phyloP scores from a whole-genome alignment of 1,284 basidiomycete species.

The Ceratorhiza oryzae-sativae region DNA sequence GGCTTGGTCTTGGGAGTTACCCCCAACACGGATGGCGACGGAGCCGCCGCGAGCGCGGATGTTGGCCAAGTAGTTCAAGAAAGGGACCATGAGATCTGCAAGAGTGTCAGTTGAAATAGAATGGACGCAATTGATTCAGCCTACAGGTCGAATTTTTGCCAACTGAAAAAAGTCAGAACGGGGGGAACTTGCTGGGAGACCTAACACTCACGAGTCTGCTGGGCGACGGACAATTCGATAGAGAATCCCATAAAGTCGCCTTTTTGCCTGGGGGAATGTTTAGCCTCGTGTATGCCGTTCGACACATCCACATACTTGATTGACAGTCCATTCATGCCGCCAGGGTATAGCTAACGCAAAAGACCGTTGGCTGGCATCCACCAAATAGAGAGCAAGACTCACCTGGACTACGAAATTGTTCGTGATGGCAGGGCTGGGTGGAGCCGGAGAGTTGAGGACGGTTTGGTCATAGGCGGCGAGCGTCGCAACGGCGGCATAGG shows the following conservation, averaged over 20 bases:
- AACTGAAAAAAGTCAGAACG: neutral
- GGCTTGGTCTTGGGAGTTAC: slow-evolving; percentile 47
- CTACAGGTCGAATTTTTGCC: slow-evolving; percentile 25
- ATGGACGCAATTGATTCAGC: neutral
- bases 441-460: slow-evolving; percentile 24
- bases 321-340: slow-evolving; percentile 36
- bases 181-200: neutral
- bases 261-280: slow-evolving; percentile 1
- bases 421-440: slow-evolving; percentile 31
- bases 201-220: neutral
- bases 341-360: slow-evolving; percentile 34
- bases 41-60: slow-evolving; percentile 38
- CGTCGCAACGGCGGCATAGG: slow-evolving; percentile 18
- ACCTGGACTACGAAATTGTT: slow-evolving; percentile 16
- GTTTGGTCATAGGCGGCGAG: slow-evolving; percentile 39
- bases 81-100: slow-evolving; percentile 45
- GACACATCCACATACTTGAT: neutral
- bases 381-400: neutral
- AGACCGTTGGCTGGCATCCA: neutral
- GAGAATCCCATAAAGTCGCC: slow-evolving; percentile 41
- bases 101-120: neutral
- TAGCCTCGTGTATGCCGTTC: neutral
- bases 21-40: slow-evolving; percentile 41
- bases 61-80: slow-evolving; percentile 46
- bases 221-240: slow-evolving; percentile 40